Conservation (phyloP, 2,329 filamentous ascomycete species). For the Atkinsonella hypoxylon region DNA sequence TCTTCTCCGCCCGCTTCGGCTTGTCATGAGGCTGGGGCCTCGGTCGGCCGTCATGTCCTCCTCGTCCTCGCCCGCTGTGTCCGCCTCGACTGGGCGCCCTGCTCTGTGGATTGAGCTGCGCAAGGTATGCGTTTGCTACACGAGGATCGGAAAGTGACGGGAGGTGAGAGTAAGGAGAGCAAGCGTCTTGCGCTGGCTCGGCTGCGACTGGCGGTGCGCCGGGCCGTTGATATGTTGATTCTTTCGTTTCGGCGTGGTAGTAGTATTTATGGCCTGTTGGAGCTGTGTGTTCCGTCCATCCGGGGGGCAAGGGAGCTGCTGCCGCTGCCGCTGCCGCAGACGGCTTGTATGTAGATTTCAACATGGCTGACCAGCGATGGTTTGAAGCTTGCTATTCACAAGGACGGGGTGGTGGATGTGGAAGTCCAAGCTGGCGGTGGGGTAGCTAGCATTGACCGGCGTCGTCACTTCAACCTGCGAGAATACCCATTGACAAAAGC, state of each 20-base stretch:
- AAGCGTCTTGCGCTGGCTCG: conserved; percentile 18
- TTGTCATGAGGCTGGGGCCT: conserved; percentile 63
- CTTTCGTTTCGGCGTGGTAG: conserved; percentile 69
- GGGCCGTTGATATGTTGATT: conserved; percentile 82
- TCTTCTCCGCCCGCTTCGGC: conserved; percentile 65
- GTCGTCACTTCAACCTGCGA: not conserved
- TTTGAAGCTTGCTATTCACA: not conserved
- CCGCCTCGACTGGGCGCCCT: conserved; percentile 23
- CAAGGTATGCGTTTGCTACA: conserved; percentile 49
- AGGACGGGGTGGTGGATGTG: not conserved
- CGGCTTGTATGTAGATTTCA: conserved; percentile 66
- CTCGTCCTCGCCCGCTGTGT: conserved; percentile 25
- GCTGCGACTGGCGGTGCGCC: conserved; percentile 16
- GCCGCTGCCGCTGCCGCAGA: conserved; percentile 25
- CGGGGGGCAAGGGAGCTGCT: conserved; percentile 52
- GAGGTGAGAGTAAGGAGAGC: conserved; percentile 16
- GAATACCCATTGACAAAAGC: not conserved
- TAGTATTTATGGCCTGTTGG: conserved; percentile 82
- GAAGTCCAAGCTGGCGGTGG: not conserved
- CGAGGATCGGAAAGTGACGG: conserved; percentile 39
- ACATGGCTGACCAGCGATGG: conserved; percentile 35
- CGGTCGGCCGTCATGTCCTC: conserved; percentile 43
- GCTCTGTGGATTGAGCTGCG: conserved; percentile 35
- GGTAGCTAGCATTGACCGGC: not conserved
- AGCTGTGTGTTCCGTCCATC: conserved; percentile 90